These are phyloP conservation scores for Avena sativa DNA, from an alignment of 176 grass and related monocot species.

Conservation along the genomic window DNA sequence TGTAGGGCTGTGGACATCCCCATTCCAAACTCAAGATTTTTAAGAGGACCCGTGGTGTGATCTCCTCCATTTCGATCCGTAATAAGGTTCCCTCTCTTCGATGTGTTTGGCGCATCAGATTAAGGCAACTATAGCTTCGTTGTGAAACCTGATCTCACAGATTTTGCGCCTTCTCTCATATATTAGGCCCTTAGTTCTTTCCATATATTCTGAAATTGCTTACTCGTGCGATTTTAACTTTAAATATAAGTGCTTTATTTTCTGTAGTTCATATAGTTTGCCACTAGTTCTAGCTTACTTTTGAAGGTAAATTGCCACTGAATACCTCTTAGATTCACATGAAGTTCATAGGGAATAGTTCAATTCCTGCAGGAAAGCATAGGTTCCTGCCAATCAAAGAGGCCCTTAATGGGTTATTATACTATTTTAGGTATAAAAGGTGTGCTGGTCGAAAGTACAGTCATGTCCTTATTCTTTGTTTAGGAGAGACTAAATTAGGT, in stretches of 20 bases:
- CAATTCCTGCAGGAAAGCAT: neutral
- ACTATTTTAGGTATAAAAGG: neutral
- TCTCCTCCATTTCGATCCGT: neutral
- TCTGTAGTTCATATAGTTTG: neutral
- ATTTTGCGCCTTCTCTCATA: neutral
- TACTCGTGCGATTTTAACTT: neutral
- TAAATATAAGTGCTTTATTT: neutral
- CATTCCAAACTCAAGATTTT: conserved; percentile 13
- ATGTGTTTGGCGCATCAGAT: neutral
- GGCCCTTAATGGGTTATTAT: neutral
- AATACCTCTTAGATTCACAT: too few relatives aligned
- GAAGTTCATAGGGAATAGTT: neutral
- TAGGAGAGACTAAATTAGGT: neutral
- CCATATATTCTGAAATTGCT: neutral
- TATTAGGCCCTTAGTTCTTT: conserved; percentile 8
- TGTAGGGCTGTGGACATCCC: conserved; percentile 13
- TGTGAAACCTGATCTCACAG: neutral
- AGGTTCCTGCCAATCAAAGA: neutral
- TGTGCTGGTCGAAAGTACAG: neutral
- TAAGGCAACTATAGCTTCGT: neutral
- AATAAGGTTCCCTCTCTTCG: conserved; percentile 26
- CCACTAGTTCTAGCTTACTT: neutral
- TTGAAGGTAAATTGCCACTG: too few relatives aligned
- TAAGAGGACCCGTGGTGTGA: conserved; percentile 4
- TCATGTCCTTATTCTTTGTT: neutral